Percentiles rank a stretch among this genome's conserved stretches.
Evolutionary conservation across 305 asterid genomes (phyloP).

Genomic region (Rubia balearica): DNA sequence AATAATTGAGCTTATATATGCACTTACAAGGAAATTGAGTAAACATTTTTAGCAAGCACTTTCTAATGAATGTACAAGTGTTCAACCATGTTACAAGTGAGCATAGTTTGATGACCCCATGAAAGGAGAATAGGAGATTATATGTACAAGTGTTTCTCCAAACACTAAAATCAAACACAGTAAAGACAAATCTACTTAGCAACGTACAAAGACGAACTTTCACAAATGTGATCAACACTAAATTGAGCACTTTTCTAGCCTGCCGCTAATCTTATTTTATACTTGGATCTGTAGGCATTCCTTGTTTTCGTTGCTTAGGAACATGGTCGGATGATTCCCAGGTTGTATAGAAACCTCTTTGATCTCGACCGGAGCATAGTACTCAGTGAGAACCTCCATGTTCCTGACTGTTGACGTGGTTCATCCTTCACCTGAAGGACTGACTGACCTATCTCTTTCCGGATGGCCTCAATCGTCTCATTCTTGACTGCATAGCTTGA

Average conservation of each 20-base stretch:
- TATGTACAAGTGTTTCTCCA: too few species aligned
- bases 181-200: neutral
- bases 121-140: too few species aligned
- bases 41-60: too few species aligned
- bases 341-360: conserved; percentile 60
- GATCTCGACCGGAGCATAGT: conserved; percentile 60
- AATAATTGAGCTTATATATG: too few species aligned
- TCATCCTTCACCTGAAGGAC: conserved; percentile 66
- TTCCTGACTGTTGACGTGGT: conserved; percentile 34
- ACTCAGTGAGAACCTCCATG: conserved; percentile 47
- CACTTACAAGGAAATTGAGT: too few species aligned
- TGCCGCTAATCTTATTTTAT: conserved; percentile 8
- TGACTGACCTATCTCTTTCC: conserved; percentile 56
- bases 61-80: too few species aligned
- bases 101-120: too few species aligned
- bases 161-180: neutral
- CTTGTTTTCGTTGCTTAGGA: conserved; percentile 20
- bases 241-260: conserved; percentile 12
- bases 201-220: conserved; percentile 14
- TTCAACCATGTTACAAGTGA: too few species aligned
- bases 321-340: conserved; percentile 59
- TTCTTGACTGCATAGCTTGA: conserved; percentile 49
- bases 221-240: conserved; percentile 16
- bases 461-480: conserved; percentile 67
- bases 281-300: conserved; percentile 16